These are phyloP conservation scores for Fallopia convolvulus DNA, from an alignment of 148 eudicot species.

Conservation along the genomic window DNA sequence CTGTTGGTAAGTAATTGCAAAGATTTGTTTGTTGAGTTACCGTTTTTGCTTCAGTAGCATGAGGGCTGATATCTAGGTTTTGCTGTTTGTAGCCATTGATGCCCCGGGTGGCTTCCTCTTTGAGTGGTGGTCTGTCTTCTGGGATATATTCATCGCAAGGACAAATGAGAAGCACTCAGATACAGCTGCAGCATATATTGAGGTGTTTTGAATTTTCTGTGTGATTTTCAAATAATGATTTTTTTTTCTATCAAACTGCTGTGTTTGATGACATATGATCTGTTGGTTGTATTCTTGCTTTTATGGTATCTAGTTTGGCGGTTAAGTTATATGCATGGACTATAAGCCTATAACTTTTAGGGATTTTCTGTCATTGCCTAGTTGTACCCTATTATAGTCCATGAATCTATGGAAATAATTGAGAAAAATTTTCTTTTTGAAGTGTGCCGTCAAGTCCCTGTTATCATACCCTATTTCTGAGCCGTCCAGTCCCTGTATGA, in stretches of 20 bases:
- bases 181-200: slow-evolving; percentile 37
- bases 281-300: neutral
- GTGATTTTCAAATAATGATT: neutral
- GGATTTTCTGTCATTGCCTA: neutral
- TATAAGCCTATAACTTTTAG: neutral
- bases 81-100: slow-evolving; percentile 32
- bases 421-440: neutral
- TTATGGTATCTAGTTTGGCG: neutral
- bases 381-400: neutral
- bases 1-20: slow-evolving; percentile 31
- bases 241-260: neutral
- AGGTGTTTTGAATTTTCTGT: slow-evolving; percentile 18
- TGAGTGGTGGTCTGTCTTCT: slow-evolving; percentile 51
- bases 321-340: too few relatives aligned
- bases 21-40: neutral
- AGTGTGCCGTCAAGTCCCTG: too few relatives aligned
- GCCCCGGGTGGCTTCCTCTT: slow-evolving; percentile 48
- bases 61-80: neutral
- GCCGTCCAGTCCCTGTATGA: neutral
- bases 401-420: neutral
- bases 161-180: slow-evolving; percentile 39
- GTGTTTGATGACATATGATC: neutral
- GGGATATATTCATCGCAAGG: slow-evolving; percentile 45
- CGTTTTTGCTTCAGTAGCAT: neutral
- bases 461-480: too few relatives aligned